Evolutionary conservation across 495 filamentous ascomycete genomes (phyloP).

Genomic region (Xylaria cubensis): DNA sequence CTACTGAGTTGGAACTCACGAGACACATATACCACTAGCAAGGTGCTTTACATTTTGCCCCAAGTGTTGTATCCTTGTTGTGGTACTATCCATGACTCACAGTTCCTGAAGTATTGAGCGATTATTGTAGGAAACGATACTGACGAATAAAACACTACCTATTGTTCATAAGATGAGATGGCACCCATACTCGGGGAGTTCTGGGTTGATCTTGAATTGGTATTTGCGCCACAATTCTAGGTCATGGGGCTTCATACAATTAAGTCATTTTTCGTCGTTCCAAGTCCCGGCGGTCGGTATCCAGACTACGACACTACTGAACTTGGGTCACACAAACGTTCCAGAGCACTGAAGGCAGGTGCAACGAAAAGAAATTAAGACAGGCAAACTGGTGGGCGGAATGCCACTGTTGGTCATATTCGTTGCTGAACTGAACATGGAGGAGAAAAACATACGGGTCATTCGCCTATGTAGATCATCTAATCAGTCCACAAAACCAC

Average conservation of each 20-base stretch:
- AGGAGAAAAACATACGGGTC: neutral
- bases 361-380: neutral
- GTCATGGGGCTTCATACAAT: neutral
- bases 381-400: conserved; percentile 6
- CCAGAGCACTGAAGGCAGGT: neutral
- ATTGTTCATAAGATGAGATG: neutral
- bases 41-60: too few species aligned
- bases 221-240: neutral
- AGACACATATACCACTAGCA: too few species aligned
- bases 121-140: neutral
- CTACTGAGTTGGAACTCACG: too few species aligned
- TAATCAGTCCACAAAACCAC: neutral
- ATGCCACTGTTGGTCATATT: conserved; percentile 23
- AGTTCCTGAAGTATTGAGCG: neutral
- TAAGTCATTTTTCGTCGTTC: neutral
- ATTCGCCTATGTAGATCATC: conserved; percentile 4
- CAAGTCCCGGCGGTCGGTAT: neutral
- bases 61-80: neutral
- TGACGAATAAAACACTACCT: neutral
- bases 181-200: neutral
- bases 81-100: neutral
- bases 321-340: neutral
- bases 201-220: too few species aligned
- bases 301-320: neutral
- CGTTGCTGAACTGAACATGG: conserved; percentile 6